Base-by-base conservation (phyloP, 1,284 basidiomycete genomes). In the Rhizopogon parksii region DNA sequence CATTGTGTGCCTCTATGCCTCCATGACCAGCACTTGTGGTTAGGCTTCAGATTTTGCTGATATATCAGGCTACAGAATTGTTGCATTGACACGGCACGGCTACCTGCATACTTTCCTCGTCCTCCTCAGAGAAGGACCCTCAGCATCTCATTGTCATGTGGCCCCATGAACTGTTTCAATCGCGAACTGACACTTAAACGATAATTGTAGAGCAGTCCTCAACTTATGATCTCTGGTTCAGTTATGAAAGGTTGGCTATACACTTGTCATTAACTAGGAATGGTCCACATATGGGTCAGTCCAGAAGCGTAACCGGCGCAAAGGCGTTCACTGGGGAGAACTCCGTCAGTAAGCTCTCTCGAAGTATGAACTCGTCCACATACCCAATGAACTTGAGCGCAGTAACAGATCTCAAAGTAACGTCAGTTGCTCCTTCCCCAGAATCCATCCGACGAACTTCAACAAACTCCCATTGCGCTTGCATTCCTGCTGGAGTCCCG, bases 341-440 rank as follows among this genome's bases (percentile, higher is more conserved):
- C 8, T 34, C 2, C 7, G 17, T 45, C 42, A 45, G 30, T 6
- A 34, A 21, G 30, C 17, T 34, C 14, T 45, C 12, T n/a, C 7
- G 32, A 14, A 32, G 17, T 14, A 8, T 45, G 14, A 21, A 45
- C 14, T 1, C 34, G 8, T 34, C 12, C 21, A 68, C 81, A 57
- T 60, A 87, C 88, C 82, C 84, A 15, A 83, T 68, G 57, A 90
- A 90, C 56, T 74, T 76, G 55, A 91, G 65, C 1, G 85, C 78
- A 1, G 82, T 87, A 46, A 89, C 71, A 32, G 76, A 73, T 7
- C 78, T 73, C 8, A 72, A 70, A 25, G 71, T 57, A 45, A 56
- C 59, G 32, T 62, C 66, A 54, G 74, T 65, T 48, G 60, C 8
- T 59, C 54, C 54, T 21, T 50, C 67, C 63, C 63, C 57, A 0